A percentile compares a stretch with the other conserved stretches of the same genome.
These are phyloP conservation scores for Trichosanthes cucumerina DNA, from an alignment of 306 rosid genomes.

Conservation along the genomic window DNA sequence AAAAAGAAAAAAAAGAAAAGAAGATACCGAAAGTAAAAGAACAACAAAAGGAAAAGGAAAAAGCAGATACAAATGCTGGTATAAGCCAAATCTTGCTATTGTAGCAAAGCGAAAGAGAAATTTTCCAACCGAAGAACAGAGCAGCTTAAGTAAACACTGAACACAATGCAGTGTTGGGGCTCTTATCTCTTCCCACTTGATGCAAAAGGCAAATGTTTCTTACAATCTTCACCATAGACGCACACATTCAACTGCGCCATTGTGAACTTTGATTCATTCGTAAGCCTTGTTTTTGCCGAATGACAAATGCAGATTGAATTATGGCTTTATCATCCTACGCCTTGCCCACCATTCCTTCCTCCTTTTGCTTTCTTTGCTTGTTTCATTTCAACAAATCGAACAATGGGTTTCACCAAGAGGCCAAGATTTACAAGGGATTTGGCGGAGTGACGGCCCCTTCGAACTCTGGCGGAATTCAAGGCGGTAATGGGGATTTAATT, in stretches of 20 bases:
- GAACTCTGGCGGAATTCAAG: constrained; percentile 12
- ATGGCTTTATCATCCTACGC: constrained; percentile 60
- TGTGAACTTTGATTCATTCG: neutral
- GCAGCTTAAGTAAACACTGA: neutral
- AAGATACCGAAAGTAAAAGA: neutral
- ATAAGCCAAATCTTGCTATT: neutral
- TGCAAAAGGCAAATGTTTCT: neutral
- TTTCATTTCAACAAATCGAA: constrained; percentile 3
- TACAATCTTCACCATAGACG: neutral
- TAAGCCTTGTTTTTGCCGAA: neutral
- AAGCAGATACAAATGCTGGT: neutral
- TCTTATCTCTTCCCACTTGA: neutral
- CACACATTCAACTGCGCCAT: neutral
- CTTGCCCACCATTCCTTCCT: constrained; percentile 28
- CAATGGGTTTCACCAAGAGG: constrained; percentile 14
- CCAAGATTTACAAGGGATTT: constrained; percentile 19
- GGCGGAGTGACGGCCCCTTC: constrained; percentile 16
- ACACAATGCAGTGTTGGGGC: neutral
- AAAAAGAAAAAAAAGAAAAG: neutral
- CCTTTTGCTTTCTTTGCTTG: constrained; percentile 20
- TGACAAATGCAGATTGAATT: constrained; percentile 5
- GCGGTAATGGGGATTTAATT: constrained; percentile 25
- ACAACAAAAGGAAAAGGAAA: neutral
- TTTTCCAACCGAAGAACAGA: neutral
- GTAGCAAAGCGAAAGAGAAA: neutral